phyloP scores from a whole-genome alignment of 805 yeast species.

The Candida chilensis region DNA sequence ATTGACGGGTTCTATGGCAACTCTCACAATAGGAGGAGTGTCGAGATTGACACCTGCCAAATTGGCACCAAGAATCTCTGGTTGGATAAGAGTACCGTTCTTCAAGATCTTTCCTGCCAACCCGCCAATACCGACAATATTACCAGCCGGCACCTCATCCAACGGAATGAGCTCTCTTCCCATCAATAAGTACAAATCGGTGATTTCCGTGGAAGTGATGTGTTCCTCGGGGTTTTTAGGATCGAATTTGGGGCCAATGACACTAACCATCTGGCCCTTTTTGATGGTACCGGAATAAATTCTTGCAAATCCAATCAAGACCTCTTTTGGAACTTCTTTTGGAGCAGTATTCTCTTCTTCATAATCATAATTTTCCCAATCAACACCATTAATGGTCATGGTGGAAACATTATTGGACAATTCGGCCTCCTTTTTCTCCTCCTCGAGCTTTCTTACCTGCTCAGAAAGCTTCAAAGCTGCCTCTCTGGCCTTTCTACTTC shows the following conservation, averaged over 20 bases:
- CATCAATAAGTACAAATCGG: slow-evolving; percentile 77
- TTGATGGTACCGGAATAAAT: slow-evolving; percentile 77
- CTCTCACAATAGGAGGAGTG: slow-evolving; percentile 81
- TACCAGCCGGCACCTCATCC: slow-evolving; percentile 85
- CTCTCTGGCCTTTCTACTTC: slow-evolving; percentile 56
- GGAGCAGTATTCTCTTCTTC: slow-evolving; percentile 23
- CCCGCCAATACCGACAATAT: slow-evolving; percentile 91
- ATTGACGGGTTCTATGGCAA: slow-evolving; percentile 91
- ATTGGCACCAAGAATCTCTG: slow-evolving; percentile 54
- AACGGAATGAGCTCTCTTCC: slow-evolving; percentile 82
- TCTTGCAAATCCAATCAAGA: slow-evolving; percentile 80
- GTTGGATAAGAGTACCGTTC: slow-evolving; percentile 71
- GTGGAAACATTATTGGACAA: slow-evolving; percentile 5
- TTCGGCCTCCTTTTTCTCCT: slow-evolving; percentile 5
- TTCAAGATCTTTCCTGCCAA: slow-evolving; percentile 75
- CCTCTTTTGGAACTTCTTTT: slow-evolving; percentile 36
- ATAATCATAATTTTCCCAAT: slow-evolving; percentile 28
- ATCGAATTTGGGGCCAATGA: slow-evolving; percentile 83
- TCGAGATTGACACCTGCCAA: slow-evolving; percentile 64
- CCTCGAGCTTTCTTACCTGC: slow-evolving; percentile 16
- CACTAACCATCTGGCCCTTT: slow-evolving; percentile 66
- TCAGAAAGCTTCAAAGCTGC: slow-evolving; percentile 65
- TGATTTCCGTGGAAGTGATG: slow-evolving; percentile 46
- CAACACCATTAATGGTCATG: slow-evolving; percentile 6
- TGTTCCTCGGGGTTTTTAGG: slow-evolving; percentile 53